Conservation (phyloP, 176 grass and related monocot genomes). For the Lolium rigidum region DNA sequence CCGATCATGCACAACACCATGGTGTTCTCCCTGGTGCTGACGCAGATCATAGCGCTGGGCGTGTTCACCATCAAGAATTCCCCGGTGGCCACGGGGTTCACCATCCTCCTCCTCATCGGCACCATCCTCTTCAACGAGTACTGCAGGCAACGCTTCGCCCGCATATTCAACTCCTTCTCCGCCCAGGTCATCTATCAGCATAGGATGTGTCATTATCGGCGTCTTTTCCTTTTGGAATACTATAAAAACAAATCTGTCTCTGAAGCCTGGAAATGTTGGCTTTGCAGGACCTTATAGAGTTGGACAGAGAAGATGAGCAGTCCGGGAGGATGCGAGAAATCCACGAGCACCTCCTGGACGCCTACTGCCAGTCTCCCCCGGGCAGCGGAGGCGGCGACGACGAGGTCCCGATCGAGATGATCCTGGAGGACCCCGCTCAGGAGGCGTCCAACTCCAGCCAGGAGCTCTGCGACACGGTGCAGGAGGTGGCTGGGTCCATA, state of each 20-base stretch:
- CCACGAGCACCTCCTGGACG: conserved; percentile 74
- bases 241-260: neutral
- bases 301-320: conserved; percentile 87
- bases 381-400: neutral
- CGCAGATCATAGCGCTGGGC: conserved; percentile 77
- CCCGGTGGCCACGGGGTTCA: conserved; percentile 55
- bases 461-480: conserved; percentile 57
- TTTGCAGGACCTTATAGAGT: conserved; percentile 82
- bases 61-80: conserved; percentile 78
- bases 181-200: conserved; percentile 63
- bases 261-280: neutral
- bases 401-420: conserved; percentile 33
- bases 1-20: conserved; percentile 88
- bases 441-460: conserved; percentile 49
- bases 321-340: conserved; percentile 83
- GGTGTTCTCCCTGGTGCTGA: conserved; percentile 77
- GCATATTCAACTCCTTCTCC: conserved; percentile 73
- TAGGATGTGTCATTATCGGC: neutral
- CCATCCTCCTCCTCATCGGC: conserved; percentile 65
- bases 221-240: neutral
- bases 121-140: conserved; percentile 92
- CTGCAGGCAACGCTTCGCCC: conserved; percentile 66
- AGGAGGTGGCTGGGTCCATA: conserved; percentile 39
- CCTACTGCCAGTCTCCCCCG: conserved; percentile 59
- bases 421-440: conserved; percentile 44